A percentile compares a stretch with the other conserved stretches of the same genome.
These are phyloP conservation scores for Nemania serpens DNA, from an alignment of 2,329 filamentous ascomycete species.

Conservation along the genomic window DNA sequence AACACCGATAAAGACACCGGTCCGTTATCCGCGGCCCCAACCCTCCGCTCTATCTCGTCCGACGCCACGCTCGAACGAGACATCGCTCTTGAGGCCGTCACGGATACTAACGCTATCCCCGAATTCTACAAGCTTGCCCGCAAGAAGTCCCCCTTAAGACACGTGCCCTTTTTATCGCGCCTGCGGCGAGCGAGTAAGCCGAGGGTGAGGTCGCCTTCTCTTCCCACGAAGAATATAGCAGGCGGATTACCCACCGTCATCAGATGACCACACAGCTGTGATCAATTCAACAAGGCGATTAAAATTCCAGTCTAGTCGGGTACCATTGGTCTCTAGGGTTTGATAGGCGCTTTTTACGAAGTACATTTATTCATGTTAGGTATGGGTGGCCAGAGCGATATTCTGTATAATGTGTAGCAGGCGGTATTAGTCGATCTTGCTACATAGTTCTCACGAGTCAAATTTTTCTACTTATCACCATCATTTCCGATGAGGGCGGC, in stretches of 20 bases:
- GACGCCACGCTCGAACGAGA: slow-evolving; percentile 18
- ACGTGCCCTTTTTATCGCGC: slow-evolving; percentile 22
- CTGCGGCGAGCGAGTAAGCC: slow-evolving; percentile 18
- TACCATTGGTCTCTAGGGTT: neutral
- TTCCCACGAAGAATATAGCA: slow-evolving; percentile 12
- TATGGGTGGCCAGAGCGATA: slow-evolving; percentile 9
- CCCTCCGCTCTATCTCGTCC: slow-evolving; percentile 25
- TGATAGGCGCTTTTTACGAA: neutral
- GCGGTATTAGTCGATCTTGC: slow-evolving; percentile 19
- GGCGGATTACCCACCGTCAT: slow-evolving; percentile 7
- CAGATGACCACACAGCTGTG: slow-evolving; percentile 5
- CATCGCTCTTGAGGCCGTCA: neutral
- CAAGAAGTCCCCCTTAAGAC: slow-evolving; percentile 16
- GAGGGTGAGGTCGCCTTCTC: slow-evolving; percentile 10
- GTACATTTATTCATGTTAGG: slow-evolving; percentile 6
- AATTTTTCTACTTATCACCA: neutral
- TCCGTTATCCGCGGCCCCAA: slow-evolving; percentile 24
- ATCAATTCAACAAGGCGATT: neutral
- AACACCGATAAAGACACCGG: slow-evolving; percentile 31
- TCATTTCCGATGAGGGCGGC: neutral
- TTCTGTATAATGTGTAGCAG: neutral
- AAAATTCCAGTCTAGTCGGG: neutral
- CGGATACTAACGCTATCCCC: neutral
- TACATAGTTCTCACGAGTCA: neutral
- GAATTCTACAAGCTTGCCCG: slow-evolving; percentile 9